Base-by-base conservation (phyloP, 805 yeast species). In the Ogataea dorogensis region DNA sequence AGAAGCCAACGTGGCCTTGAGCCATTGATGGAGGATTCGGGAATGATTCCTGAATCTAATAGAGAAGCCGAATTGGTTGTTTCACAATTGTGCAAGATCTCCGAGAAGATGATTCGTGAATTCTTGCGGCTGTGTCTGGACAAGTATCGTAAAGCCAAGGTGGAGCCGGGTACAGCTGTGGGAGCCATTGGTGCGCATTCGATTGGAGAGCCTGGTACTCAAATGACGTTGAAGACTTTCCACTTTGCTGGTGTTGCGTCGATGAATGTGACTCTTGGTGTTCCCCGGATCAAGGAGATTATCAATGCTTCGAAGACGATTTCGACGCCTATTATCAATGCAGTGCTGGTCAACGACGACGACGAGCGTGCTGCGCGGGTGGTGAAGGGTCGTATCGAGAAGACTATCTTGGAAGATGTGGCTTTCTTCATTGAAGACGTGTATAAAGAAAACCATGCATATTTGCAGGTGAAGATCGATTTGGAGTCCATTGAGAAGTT, bases 141-240 rank as follows among this genome's bases (percentile, higher is more conserved):
- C 49, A 93, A 93, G 64, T 93, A 93, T 56, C 77, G 78, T 36
- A 73, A 82, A 49, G 96, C 98, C 6, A 81, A 81, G 64, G 97
- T 93, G 12, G 98, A 93, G 61, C 98, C 98, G 1, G 98, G 98
- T 44, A 93, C 98, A 4, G 98, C 98, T 2, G 98, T 93, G 37
- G 98, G 98, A 49, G 98, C 98, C 17, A 89, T 93, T 65, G 98
- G 98, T 50, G 98, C 98, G 0, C 98, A 93, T 60, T 86, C 96
- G 28, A 93, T 93, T 69, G 98, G 98, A 67, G 98, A 91, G 59
- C 98, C 98, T 15, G 98, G 98, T 61, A 93, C 98, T 1, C 98
- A 93, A 67, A 93, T 93, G 98, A 93, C 98, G 4, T 73, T 76
- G 60, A 76, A 76, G 58, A 76, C 81, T 51, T 63, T 63, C 64